Evolutionary conservation across 2,329 filamentous ascomycete species (phyloP), one percentile per base, ranked within the genome.

Genomic region (Stylonectria norvegica): DNA sequence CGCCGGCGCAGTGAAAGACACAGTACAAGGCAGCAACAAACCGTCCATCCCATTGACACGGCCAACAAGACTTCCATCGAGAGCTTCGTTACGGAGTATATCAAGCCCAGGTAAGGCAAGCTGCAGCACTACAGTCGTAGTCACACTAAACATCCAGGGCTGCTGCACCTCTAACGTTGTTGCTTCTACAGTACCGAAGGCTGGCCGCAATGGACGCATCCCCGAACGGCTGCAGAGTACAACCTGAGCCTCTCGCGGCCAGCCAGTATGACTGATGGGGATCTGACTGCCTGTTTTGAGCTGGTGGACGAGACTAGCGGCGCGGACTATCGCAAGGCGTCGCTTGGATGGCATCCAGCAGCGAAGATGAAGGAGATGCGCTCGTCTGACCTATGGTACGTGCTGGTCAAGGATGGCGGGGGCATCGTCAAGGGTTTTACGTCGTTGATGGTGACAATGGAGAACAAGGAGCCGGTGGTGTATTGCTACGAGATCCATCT

Each of bases 401-500:
- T 89, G 6, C 63, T 89, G 4, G 73, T 86, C 34, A 71, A 70
- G 46, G 60, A 58, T 15, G 43, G 42, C 5, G 39, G 52, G 9
- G 43, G 30, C 18, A 28, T 17, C 9, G 48, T 83, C 7, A 59
- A 63, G 14, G 80, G 71, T 4, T 85, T 86, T 53, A 70, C 75
- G 1, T 85, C 81, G n/a, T 68, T 86, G 55, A 83, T 86, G 81
- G 75, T 84, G n/a, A 84, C 81, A 2, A 77, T 77, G 53, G 84
- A 88, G 56, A 78, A 82, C 46, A 72, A 73, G 2, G 66, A 78
- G 43, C 70, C 80, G 0, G 85, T 89, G 2, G 58, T 89, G 15
- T 91, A 89, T 61, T 83, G 86, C 60, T 91, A 89, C 59, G 86
- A 91, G 64, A 79, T 91, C 23, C 86, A 91, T 56, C 72, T 90